Evolutionary conservation across 768 basidiomycete species (phyloP).

Genomic region (Boletus vermiculosoides): DNA sequence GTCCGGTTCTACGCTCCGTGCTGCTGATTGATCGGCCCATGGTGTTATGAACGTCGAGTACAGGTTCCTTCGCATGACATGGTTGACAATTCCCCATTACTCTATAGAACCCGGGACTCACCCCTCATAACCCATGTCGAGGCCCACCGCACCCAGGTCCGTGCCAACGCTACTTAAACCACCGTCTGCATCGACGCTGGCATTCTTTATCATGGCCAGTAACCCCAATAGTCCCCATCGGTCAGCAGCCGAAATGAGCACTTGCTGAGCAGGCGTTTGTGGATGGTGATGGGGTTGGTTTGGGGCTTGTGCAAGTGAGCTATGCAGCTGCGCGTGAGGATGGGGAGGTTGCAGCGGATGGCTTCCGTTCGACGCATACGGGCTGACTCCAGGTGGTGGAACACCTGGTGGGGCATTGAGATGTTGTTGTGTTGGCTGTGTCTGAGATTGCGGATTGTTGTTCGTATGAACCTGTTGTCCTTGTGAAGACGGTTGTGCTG

Average conservation of each 20-base stretch:
- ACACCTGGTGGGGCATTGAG: conserved; percentile 54
- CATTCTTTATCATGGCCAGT: conserved; percentile 82
- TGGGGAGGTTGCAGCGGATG: conserved; percentile 33
- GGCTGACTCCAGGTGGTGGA: conserved; percentile 37
- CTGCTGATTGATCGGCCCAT: conserved; percentile 89
- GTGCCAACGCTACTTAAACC: conserved; percentile 83
- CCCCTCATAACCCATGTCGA: conserved; percentile 86
- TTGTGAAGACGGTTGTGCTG: conserved; percentile 29
- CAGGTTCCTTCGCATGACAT: conserved; percentile 51
- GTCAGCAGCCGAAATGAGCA: conserved; percentile 89
- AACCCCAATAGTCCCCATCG: conserved; percentile 91
- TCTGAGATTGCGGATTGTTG: conserved; percentile 33
- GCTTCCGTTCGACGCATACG: conserved; percentile 37
- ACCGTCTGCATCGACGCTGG: conserved; percentile 71
- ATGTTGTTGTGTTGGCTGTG: conserved; percentile 43
- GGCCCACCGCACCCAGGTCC: conserved; percentile 87
- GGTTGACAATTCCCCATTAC: conserved; percentile 20
- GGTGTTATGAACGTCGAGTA: conserved; percentile 95
- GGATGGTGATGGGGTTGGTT: conserved; percentile 52
- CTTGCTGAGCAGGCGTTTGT: conserved; percentile 90
- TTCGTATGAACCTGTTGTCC: conserved; percentile 29
- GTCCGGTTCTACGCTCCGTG: conserved; percentile 86
- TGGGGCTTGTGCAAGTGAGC: conserved; percentile 28
- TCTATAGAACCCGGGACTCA: conserved; percentile 44
- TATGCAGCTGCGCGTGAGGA: conserved; percentile 37